Conservation (phyloP, 306 rosid genomes). For the Cajanus cajan region DNA sequence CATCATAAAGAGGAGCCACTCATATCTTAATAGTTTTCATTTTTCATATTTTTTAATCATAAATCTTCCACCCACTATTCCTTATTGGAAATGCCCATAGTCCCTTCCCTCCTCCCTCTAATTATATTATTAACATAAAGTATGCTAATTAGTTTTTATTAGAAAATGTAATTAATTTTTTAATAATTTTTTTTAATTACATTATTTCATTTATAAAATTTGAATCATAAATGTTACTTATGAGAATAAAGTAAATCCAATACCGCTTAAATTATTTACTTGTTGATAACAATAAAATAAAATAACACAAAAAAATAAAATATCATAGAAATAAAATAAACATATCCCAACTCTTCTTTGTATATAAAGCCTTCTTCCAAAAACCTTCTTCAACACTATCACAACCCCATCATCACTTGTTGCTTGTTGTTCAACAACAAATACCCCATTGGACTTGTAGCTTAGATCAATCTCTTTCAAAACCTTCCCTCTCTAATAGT, state of each 20-base stretch:
- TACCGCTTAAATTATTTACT: no score
- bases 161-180: no score
- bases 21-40: constrained; percentile 34
- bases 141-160: no score
- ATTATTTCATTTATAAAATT: no score
- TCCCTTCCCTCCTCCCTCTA: constrained; percentile 9
- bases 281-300: no score
- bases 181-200: no score
- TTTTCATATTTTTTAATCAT: constrained; percentile 13
- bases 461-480: constrained; percentile 29
- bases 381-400: constrained; percentile 21
- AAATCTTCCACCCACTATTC: constrained; percentile 72
- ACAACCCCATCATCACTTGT: constrained; percentile 8
- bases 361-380: constrained; percentile 34
- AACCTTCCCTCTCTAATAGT: neutral
- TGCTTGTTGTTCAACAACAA: neutral
- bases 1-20: constrained; percentile 45
- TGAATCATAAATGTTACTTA: no score
- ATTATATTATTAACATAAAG: no score
- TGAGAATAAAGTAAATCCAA: no score
- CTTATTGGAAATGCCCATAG: constrained; percentile 33
- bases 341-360: constrained; percentile 16
- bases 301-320: neutral
- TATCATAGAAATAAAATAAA: neutral
- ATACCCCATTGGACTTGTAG: constrained; percentile 1